A percentile compares a stretch with the other conserved stretches of the same genome.
Evolutionary conservation across 768 basidiomycete species (phyloP).

Genomic region (Tremella mesenterica): DNA sequence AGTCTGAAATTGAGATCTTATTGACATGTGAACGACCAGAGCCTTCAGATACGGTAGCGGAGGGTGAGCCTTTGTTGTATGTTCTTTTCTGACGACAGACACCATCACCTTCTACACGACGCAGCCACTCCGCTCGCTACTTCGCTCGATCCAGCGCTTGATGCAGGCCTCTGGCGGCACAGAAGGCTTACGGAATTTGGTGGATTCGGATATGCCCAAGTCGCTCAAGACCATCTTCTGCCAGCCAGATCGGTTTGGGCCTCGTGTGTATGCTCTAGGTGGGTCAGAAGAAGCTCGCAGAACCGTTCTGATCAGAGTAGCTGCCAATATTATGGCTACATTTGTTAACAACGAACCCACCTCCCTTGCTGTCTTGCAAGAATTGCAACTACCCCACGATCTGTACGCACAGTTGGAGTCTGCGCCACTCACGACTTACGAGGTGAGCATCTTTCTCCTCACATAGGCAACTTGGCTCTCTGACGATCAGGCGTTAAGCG

Average conservation of each 20-base stretch:
- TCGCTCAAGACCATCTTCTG: conserved; percentile 83
- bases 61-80: conserved; percentile 2
- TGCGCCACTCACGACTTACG: conserved; percentile 76
- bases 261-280: conserved; percentile 78
- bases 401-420: conserved; percentile 80
- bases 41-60: conserved; percentile 8
- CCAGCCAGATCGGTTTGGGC: conserved; percentile 71
- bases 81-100: conserved; percentile 46
- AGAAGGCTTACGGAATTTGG: conserved; percentile 86
- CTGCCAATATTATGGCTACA: conserved; percentile 89
- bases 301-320: conserved; percentile 49
- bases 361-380: conserved; percentile 83
- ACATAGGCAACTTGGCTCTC: too few species aligned
- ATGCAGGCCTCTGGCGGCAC: conserved; percentile 86
- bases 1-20: conserved; percentile 26
- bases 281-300: conserved; percentile 33
- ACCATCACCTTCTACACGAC: conserved; percentile 66
- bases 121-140: conserved; percentile 75
- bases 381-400: conserved; percentile 74
- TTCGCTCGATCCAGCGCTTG: conserved; percentile 90
- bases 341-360: conserved; percentile 99
- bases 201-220: conserved; percentile 76
- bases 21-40: not conserved
- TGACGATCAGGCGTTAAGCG: conserved; percentile 64
- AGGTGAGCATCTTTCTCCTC: conserved; percentile 51